These are phyloP conservation scores for Hondaea fermentalgiana DNA, from an alignment of 108 stramenopile genomes.

Conservation along the genomic window DNA sequence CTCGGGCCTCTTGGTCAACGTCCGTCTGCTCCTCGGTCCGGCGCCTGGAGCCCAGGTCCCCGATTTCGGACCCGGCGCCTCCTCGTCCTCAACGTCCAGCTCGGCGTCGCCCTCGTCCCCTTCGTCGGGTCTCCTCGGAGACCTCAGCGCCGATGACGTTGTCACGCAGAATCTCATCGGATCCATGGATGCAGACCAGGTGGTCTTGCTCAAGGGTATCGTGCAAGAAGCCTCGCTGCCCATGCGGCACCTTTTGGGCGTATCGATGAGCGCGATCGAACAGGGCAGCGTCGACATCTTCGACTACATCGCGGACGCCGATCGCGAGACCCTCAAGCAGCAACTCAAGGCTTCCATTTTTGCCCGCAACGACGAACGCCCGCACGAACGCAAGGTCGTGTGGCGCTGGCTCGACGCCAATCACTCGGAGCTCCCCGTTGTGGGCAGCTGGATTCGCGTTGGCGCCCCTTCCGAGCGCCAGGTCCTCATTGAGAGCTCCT, in stretches of 20 bases:
- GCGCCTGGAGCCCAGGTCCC: neutral
- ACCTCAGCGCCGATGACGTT: neutral
- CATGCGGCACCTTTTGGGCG: neutral
- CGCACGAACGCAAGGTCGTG: neutral
- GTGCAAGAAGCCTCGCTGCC: constrained; percentile 3
- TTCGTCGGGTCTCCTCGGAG: neutral
- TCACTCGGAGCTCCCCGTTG: neutral
- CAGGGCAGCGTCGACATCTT: neutral
- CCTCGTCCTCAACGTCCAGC: neutral
- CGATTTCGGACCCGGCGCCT: neutral
- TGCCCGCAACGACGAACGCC: neutral
- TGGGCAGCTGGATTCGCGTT: constrained; percentile 7
- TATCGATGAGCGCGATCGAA: neutral
- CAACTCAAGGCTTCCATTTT: neutral
- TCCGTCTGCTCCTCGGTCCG: neutral
- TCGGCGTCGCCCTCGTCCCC: neutral
- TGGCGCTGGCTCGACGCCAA: constrained; percentile 14
- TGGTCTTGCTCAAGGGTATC: neutral
- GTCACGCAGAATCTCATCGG: neutral
- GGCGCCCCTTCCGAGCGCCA: neutral
- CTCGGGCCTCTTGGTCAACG: neutral
- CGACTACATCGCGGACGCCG: neutral
- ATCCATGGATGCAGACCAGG: neutral
- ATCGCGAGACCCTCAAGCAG: neutral
- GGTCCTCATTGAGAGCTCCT: constrained; percentile 3